Conservation (phyloP, 2,329 filamentous ascomycete species). For the Stachybotrys echinatus region DNA sequence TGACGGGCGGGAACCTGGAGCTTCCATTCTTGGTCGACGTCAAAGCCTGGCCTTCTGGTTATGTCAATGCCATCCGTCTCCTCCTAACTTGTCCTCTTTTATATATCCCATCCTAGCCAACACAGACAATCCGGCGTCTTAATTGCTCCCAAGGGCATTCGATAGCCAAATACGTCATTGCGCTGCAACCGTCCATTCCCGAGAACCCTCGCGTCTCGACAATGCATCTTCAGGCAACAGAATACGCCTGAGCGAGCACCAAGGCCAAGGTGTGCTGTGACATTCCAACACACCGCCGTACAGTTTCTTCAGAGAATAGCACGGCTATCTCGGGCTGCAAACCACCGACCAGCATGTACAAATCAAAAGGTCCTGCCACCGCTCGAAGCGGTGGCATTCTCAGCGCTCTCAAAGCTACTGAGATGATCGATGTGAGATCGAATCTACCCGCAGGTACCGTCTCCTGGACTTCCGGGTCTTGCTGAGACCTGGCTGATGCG, state of each 20-base stretch:
- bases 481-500: background rate
- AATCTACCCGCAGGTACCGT: conserved; percentile 72
- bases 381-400: conserved; percentile 54
- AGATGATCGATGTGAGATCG: conserved; percentile 74
- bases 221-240: background rate
- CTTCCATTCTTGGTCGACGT: background rate
- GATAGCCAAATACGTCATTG: too few relatives aligned
- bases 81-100: too few relatives aligned
- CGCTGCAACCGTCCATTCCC: too few relatives aligned
- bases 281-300: too few relatives aligned
- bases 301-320: too few relatives aligned
- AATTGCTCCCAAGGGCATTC: background rate
- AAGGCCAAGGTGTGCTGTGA: background rate
- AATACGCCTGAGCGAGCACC: background rate
- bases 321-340: too few relatives aligned
- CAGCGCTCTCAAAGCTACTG: conserved; percentile 70
- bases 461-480: background rate
- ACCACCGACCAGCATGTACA: conserved; percentile 41
- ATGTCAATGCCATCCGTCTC: background rate
- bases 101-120: too few relatives aligned
- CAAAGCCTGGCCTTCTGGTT: background rate
- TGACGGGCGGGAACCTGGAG: background rate
- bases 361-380: conserved; percentile 33
- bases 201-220: background rate
- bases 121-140: background rate